Conservation (phyloP, 495 filamentous ascomycete genomes). For the Penicillium macrosclerotiorum region DNA sequence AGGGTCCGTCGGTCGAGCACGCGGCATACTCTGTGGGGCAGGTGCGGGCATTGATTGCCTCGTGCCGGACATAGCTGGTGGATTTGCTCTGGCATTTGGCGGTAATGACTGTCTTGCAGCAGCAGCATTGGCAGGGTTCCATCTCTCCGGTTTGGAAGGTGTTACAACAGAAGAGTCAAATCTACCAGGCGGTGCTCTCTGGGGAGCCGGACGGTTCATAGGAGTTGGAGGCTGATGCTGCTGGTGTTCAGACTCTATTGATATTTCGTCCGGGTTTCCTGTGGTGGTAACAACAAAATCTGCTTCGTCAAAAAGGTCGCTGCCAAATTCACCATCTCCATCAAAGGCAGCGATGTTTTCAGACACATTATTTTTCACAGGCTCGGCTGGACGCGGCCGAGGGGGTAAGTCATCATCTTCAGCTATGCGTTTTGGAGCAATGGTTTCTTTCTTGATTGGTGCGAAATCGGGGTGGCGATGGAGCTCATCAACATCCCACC, state of each 20-base stretch:
- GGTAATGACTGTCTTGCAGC: slow-evolving; percentile 25
- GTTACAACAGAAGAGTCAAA: slow-evolving; percentile 32
- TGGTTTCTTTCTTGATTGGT: slow-evolving; percentile 58
- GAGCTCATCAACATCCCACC: slow-evolving; percentile 71
- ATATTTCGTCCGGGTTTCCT: slow-evolving; percentile 64
- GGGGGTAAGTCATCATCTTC: slow-evolving; percentile 42
- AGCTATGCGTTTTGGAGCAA: slow-evolving; percentile 31
- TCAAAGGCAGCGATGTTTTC: slow-evolving; percentile 24
- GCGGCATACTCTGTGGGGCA: slow-evolving; percentile 21
- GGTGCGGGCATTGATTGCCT: slow-evolving; percentile 18
- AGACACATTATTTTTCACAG: slow-evolving; percentile 16
- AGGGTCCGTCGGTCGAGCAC: slow-evolving; percentile 20
- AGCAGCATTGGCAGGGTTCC: slow-evolving; percentile 21
- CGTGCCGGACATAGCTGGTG: slow-evolving; percentile 15
- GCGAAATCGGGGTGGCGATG: slow-evolving; percentile 75
- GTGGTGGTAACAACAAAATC: slow-evolving; percentile 62
- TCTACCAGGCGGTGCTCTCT: slow-evolving; percentile 19
- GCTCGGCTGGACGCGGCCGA: slow-evolving; percentile 25
- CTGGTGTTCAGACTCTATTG: slow-evolving; percentile 31
- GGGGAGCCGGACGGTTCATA: slow-evolving; percentile 23
- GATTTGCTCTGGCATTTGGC: slow-evolving; percentile 22
- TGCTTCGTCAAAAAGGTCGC: slow-evolving; percentile 68
- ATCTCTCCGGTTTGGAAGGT: slow-evolving; percentile 45
- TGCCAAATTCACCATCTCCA: slow-evolving; percentile 63
- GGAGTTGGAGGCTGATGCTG: slow-evolving; percentile 30